phyloP scores from a whole-genome alignment of 768 basidiomycete species.

The Lanmaoa pseudosensibilis region DNA sequence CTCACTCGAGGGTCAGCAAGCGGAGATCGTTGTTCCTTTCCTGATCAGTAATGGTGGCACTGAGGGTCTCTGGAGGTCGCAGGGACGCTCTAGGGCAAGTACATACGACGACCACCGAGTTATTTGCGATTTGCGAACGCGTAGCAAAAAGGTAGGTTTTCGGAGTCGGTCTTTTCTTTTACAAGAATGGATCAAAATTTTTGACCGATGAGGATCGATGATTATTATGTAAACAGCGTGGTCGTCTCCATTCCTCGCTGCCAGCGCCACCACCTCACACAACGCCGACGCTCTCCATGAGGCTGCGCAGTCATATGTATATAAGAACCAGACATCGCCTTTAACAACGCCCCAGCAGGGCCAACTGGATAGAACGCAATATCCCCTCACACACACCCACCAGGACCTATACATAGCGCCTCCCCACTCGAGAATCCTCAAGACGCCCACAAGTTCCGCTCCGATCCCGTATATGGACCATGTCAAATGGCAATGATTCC shows the following conservation, averaged over 20 bases:
- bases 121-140: conserved; percentile 13
- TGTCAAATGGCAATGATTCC: conserved; percentile 16
- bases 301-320: conserved; percentile 9
- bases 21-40: conserved; percentile 78
- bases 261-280: not conserved
- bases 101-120: conserved; percentile 23
- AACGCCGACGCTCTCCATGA: conserved; percentile 14
- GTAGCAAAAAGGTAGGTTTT: conserved; percentile 21
- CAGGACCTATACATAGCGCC: conserved; percentile 20
- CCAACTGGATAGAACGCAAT: conserved; percentile 13
- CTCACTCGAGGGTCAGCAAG: conserved; percentile 77
- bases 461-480: conserved; percentile 13
- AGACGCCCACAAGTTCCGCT: conserved; percentile 22
- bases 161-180: conserved; percentile 1
- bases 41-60: conserved; percentile 72
- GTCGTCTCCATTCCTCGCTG: conserved; percentile 9
- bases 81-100: conserved; percentile 21
- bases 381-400: conserved; percentile 16
- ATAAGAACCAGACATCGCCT: conserved; percentile 25
- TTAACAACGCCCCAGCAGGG: conserved; percentile 10
- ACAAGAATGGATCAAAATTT: conserved; percentile 17
- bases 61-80: conserved; percentile 42
- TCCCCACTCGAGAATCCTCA: conserved; percentile 4
- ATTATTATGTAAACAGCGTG: conserved; percentile 20
- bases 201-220: conserved; percentile 14